Evolutionary conservation across 352 stramenopile species (phyloP), one percentile per base, ranked within the genome.

Genomic region (Phytophthora macrochlamydospora): DNA sequence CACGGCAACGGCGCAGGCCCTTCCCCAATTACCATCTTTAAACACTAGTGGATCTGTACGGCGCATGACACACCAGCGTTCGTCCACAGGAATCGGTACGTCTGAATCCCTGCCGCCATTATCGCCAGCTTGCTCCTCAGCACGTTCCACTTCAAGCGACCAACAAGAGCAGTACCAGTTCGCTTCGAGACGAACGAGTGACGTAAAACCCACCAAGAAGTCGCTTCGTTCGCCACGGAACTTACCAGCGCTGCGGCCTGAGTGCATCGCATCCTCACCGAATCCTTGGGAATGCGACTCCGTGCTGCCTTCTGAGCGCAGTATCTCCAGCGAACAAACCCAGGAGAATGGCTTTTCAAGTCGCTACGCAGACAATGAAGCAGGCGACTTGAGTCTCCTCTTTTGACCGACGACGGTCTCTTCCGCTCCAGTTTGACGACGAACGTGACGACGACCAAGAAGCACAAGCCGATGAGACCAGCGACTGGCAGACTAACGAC

Each of bases 401-500:
- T 62, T 69, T 75, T 18, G 59, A 54, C 11, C 66, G 51, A 50
- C 44, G 62, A 28, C 63, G 59, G 4, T 59, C 57, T 0, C 29
- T 75, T 2, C 37, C 66, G 37, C 24, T 59, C 18, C 31, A 65
- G 3, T 32, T 54, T n/a, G 50, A 40, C 33, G 56, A 52, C 14
- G 69, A 75, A 11, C 48, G 45, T 33, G 63, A 69, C 18, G 59
- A 67, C 9, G 54, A 75, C 1, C 43, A 65, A 38, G 5, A 67
- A 1, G 31, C 44, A 12, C 51, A 43, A 5, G 70, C 77, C 38
- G 78, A 69, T 33, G 52, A 60, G 2, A 69, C 59, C 42, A 76
- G 73, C 18, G 84, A 93, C 61, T 92, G 85, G 86, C 78, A 92
- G 48, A 62, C 80, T 42, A 87, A 94, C 58, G 72, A 90, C 53